phyloP scores from a whole-genome alignment of 495 filamentous ascomycete species.

The Aspergillus heteromorphus region DNA sequence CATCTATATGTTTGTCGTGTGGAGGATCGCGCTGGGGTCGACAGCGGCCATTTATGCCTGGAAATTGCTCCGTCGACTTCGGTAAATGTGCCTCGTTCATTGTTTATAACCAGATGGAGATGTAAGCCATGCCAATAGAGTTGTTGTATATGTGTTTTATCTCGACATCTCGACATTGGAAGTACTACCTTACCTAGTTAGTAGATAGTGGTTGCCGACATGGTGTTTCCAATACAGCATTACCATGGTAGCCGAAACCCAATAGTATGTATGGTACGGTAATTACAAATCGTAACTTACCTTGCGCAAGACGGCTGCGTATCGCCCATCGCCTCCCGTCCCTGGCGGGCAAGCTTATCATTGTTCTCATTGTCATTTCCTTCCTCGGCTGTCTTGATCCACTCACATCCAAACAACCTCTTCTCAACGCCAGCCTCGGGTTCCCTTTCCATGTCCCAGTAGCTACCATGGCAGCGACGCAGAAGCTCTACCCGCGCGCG shows the following conservation, averaged over 20 bases:
- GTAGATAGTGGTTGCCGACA: no score
- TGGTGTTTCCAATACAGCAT: no score
- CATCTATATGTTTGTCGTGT: constrained; percentile 46
- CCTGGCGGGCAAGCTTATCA: not conserved
- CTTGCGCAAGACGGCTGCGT: not conserved
- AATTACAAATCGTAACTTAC: not conserved
- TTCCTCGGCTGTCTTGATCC: not conserved
- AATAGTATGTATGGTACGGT: not conserved
- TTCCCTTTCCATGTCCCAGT: not conserved
- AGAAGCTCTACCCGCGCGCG: constrained; percentile 78
- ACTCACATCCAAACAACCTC: not conserved
- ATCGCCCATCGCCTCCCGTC: no score
- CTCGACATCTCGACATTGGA: no score
- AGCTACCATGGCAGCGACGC: constrained; percentile 33
- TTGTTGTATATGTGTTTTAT: not conserved
- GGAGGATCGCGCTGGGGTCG: constrained; percentile 33
- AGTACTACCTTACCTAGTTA: no score
- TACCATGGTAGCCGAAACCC: no score
- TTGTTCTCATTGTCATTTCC: not conserved
- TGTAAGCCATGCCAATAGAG: not conserved
- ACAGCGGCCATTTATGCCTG: constrained; percentile 27
- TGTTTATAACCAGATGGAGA: not conserved
- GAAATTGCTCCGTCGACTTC: constrained; percentile 22
- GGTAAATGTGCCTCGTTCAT: not conserved
- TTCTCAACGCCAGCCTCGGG: not conserved